Base-by-base conservation (phyloP, 2,329 filamentous ascomycete species). In the Ophiocordyceps camponoti-leonardi region DNA sequence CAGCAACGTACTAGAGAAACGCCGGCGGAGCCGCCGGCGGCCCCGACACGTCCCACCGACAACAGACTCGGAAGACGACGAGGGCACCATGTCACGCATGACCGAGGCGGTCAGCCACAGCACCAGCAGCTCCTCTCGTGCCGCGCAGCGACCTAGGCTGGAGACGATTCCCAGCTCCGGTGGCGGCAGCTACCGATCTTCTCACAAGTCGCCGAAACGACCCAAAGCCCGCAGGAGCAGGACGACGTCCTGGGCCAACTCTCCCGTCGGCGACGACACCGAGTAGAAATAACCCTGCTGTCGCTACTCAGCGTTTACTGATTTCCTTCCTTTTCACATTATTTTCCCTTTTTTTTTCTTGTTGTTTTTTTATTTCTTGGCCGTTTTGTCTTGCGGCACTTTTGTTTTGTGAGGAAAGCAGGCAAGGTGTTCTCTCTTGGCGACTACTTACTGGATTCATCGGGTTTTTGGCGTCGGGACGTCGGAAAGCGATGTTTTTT, bases 81-180 rank as follows among this genome's bases (percentile, higher is more conserved):
- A 57, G 22, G 59, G 59, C 43, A 51, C 52, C 6, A 58, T 53
- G n/a, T 49, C 52, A 26, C 54, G 52, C 35, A 53, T 53, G 19
- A 55, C 52, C 26, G 52, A 53, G 39, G 54, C 49, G 43, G 49
- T 51, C 42, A 56, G 51, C 50, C 58, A 55, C 37, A 51, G 53
- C 40, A 56, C 53, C 33, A 57, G 55, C 28, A 47, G 52, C 23
- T 46, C 44, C 8, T 47, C 53, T 14, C 62, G 63, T 47, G 63
- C 59, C 33, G 64, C 61, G 0, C 63, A 64, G 49, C 60, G 65
- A 42, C 67, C 68, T 5, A 67, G 64, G 52, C 57, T 72, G 33
- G 62, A 67, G 47, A 72, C 69, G 11, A 72, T 72, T 18, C 48
- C 60, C 44, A 69, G 68, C 56, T 65, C 63, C 37, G 56, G 57